A percentile compares a stretch with the other conserved stretches of the same genome.
phyloP scores from a whole-genome alignment of 169 alveolate species.

The Plasmodium vinckei region DNA sequence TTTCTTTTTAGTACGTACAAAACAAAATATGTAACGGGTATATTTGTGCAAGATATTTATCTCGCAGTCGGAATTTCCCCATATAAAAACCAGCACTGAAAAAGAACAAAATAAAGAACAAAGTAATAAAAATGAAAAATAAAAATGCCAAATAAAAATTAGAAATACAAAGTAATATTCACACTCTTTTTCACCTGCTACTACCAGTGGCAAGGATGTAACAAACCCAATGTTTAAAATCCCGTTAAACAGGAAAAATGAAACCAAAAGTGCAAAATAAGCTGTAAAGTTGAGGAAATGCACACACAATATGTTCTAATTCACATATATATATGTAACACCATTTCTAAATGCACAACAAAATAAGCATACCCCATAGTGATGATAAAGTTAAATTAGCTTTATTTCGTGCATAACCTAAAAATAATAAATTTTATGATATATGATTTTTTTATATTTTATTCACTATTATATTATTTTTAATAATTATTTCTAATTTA shows the following conservation, averaged over 20 bases:
- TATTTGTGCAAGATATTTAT: conserved; percentile 22
- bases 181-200: conserved; percentile 29
- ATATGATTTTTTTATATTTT: background rate
- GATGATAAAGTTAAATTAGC: conserved; percentile 46
- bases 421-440: background rate
- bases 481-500: too few relatives aligned
- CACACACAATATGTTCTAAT: background rate
- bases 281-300: conserved; percentile 4
- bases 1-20: conserved; percentile 14
- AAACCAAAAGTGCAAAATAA: conserved; percentile 19
- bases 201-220: conserved; percentile 54
- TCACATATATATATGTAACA: background rate
- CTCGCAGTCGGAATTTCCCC: conserved; percentile 43
- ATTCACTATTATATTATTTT: background rate
- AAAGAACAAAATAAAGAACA: background rate
- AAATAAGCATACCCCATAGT: conserved; percentile 13
- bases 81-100: conserved; percentile 27
- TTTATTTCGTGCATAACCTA: conserved; percentile 51
- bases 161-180: background rate
- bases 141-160: background rate
- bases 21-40: conserved; percentile 36
- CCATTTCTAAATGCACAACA: background rate
- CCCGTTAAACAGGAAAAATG: conserved; percentile 48
- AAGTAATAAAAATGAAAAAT: too few relatives aligned
- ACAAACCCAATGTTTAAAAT: conserved; percentile 62